These are phyloP conservation scores for Ogataea henricii DNA, from an alignment of 805 yeast species.

Conservation along the genomic window DNA sequence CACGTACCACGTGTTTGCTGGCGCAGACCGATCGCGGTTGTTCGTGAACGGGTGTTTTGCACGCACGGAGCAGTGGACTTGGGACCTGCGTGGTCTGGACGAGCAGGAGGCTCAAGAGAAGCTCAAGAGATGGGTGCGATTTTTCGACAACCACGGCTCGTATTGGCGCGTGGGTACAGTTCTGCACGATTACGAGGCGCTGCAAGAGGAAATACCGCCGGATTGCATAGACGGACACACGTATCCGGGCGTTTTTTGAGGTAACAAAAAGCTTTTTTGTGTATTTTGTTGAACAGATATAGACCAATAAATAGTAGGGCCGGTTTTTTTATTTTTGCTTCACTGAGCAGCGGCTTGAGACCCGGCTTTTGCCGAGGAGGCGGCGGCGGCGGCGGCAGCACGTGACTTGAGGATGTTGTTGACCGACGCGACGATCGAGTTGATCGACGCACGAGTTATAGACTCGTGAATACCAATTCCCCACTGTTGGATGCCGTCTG, in stretches of 20 bases:
- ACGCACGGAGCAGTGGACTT: constrained; percentile 55
- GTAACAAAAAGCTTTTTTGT: not conserved
- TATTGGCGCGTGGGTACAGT: constrained; percentile 70
- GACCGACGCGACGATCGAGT: constrained; percentile 64
- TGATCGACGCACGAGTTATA: constrained; percentile 81
- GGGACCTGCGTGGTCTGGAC: constrained; percentile 64
- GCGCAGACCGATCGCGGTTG: constrained; percentile 68
- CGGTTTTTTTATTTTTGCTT: no score
- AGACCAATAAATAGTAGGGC: constrained; percentile 1
- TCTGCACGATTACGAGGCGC: constrained; percentile 37
- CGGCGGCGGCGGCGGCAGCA: not conserved
- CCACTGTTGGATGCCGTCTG: constrained; percentile 51
- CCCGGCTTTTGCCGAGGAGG: not conserved
- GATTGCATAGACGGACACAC: constrained; percentile 36
- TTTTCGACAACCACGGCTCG: constrained; percentile 43
- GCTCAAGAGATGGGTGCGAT: constrained; percentile 54
- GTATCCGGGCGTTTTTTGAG: constrained; percentile 10
- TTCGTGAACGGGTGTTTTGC: constrained; percentile 70
- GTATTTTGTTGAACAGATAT: no score
- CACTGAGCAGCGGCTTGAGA: not conserved
- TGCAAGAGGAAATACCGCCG: constrained; percentile 48
- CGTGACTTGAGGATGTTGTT: constrained; percentile 43
- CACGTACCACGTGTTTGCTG: constrained; percentile 55
- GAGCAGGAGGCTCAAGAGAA: constrained; percentile 38
- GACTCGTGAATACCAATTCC: constrained; percentile 94